A percentile compares a stretch with the other conserved stretches of the same genome.
Evolutionary conservation across 176 grass and related monocot genomes (phyloP).

Genomic region (Oropetium thomaeum): DNA sequence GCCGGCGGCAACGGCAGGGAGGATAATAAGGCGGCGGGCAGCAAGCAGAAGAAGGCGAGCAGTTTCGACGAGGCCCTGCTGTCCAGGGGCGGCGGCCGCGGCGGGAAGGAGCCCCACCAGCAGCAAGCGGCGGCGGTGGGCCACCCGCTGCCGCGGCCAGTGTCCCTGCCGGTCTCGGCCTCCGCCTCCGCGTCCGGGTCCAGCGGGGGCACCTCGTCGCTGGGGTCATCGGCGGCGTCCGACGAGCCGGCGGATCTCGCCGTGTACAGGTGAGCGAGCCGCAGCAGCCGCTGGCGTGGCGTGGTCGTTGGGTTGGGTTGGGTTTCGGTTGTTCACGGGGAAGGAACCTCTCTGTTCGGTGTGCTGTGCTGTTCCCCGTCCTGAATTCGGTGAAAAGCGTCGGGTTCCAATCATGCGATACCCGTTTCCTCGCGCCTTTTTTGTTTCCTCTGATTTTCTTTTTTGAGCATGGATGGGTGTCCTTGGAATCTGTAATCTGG

Average conservation of each 20-base stretch:
- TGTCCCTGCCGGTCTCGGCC: constrained; percentile 33
- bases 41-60: constrained; percentile 34
- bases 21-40: background rate
- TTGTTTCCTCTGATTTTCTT: background rate
- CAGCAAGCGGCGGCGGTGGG: background rate
- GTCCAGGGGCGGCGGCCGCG: background rate
- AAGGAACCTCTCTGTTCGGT: constrained; percentile 17
- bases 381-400: constrained; percentile 27
- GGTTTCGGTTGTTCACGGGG: constrained; percentile 13
- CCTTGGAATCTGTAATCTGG: background rate
- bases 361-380: constrained; percentile 23
- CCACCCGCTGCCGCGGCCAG: constrained; percentile 59
- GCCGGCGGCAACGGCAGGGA: background rate
- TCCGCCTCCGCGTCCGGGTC: constrained; percentile 27
- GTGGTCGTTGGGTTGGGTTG: background rate
- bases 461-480: too few relatives aligned
- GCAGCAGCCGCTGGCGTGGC: background rate
- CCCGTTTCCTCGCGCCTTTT: background rate
- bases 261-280: constrained; percentile 44
- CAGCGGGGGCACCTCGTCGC: constrained; percentile 47
- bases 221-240: constrained; percentile 56
- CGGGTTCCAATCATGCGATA: background rate
- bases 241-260: constrained; percentile 65
- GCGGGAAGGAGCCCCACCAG: background rate
- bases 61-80: constrained; percentile 66